Evolutionary conservation across 169 alveolate genomes (phyloP), one percentile per base, ranked within the genome.

Genomic region (Plasmodium yoelii): DNA sequence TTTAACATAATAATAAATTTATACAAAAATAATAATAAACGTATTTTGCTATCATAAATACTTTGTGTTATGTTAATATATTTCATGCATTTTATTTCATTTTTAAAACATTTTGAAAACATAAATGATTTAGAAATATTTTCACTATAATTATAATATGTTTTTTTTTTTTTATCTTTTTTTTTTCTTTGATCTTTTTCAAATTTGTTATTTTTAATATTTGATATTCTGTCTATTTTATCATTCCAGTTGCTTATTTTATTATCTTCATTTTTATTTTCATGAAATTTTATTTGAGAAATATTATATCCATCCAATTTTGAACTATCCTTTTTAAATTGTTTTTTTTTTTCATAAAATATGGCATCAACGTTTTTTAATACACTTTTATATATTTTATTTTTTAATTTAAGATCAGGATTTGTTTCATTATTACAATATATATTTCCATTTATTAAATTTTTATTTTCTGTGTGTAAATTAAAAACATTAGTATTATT

Each of bases 21-120:
- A 19, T 82, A 82, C 18, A 82, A 47, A 13, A 82, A 9, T 18
- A 82, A 28, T 5, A 82, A 56, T 24, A 82, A 59, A 1, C 90
- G 18, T 7, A 67, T 44, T 61, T 70, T 82, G 5, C 63, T 68
- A 49, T 82, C 90, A 71, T 82, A 67, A n/a, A 47, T n/a, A 49
- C 90, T 82, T 13, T 67, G 72, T 1, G 90, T 82, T 15, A 82
- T 34, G 5, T 82, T 82, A 22, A 82, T 67, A 67, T 82, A 82
- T 44, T 82, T 67, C 90, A 82, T 82, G 53, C 90, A 82, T 12
- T 67, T 49, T 2, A 82, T 42, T 56, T 82, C 90, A 64, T 82
- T 82, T 49, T 82, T 67, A 67, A 82, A 82, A 24, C 55, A 26
- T 26, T 82, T 12, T 15, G 82, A 65, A 82, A 42, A 82, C 13